Base-by-base conservation (phyloP, 352 stramenopile genomes). In the Phytophthora pluvialis region DNA sequence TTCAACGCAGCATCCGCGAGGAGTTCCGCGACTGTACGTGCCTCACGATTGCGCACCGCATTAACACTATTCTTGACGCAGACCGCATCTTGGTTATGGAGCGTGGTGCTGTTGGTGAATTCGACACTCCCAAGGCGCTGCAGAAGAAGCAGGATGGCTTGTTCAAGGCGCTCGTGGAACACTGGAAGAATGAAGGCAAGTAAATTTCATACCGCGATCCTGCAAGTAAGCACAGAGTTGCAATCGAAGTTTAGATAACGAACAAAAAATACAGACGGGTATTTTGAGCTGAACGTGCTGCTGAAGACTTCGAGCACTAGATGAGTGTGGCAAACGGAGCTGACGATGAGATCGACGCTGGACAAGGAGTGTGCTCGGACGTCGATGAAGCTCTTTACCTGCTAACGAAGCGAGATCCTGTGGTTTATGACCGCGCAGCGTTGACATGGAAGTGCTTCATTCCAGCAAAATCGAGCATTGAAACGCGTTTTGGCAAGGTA, bases 11-110 rank as follows among this genome's bases (percentile, higher is more conserved):
- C 25, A 98, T 99, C 64, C 83, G 95, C 25, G 71, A 96, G 46
- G 94, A 98, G 49, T 99, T 99, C 75, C 63, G 66, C 1, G 81
- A 97, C 35, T 90, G 86, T 18, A 99, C 97, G 18, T 87, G 97
- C 35, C 78, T 99, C 10, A 99, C 97, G 5, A 98, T 99, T 64
- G 97, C 97, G 7, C 97, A 99, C 70, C 82, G 97, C n/a, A 85
- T 99, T 29, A 97, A 98, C 61, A 99, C 97, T 12, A 98, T 99
- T 67, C 80, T 99, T 61, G 96, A 99, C 49, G 94, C 90, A 31
- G 97, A 99, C 57, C 84, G 89, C 51, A 94, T 99, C 35, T 76
- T 99, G 15, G 96, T 99, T 18, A 90, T 99, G 77, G 91, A 98
- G 48, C 82, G 95, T 65, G 97, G 97, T 0, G 48, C 65, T 15